Conservation (phyloP, 257 asterid genomes). For the Lantana camara region DNA sequence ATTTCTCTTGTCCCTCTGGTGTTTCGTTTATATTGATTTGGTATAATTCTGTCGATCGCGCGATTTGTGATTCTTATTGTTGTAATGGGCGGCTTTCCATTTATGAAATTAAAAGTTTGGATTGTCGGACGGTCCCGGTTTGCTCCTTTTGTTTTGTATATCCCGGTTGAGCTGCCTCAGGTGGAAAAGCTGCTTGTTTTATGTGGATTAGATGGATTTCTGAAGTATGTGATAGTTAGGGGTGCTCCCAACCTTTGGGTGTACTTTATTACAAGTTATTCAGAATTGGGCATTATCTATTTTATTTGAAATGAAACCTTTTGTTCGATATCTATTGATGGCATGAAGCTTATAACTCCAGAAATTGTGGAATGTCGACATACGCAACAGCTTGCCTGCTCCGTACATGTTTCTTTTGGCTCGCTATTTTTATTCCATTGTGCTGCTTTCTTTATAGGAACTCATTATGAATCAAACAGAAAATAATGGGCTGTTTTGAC, state of each 20-base stretch:
- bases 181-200: conserved; percentile 7
- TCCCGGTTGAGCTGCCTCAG: too few relatives aligned
- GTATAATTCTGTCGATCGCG: not conserved
- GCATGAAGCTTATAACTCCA: not conserved
- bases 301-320: not conserved
- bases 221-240: conserved; percentile 5
- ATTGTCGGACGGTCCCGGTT: too few relatives aligned
- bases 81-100: not conserved
- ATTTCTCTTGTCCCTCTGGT: not conserved
- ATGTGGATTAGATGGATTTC: not conserved
- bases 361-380: conserved; percentile 1
- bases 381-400: not conserved
- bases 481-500: not conserved
- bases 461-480: too few relatives aligned
- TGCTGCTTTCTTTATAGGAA: too few relatives aligned
- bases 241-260: conserved; percentile 6
- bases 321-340: conserved; percentile 1
- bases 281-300: not conserved
- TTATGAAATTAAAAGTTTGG: not conserved
- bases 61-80: not conserved
- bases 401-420: conserved; percentile 10
- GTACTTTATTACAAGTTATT: not conserved
- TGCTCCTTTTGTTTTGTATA: not conserved
- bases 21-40: not conserved
- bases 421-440: too few relatives aligned